Evolutionary conservation across 179 eudicot genomes (phyloP).

Genomic region (Vitellaria paradoxa): DNA sequence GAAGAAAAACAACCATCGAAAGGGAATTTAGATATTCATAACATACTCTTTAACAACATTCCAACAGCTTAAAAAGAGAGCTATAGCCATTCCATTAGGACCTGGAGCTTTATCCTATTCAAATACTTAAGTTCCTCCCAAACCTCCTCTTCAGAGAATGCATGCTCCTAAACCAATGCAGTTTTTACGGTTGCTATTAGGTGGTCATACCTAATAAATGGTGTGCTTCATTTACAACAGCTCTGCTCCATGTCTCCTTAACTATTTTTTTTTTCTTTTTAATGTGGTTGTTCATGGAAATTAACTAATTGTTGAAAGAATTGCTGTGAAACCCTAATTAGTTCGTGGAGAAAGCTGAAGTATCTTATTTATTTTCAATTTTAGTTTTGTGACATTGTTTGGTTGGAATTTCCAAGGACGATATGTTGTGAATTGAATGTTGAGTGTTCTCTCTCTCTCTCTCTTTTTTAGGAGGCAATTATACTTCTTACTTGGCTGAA

Average conservation of each 20-base stretch:
- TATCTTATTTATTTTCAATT: background rate
- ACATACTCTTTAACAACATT: too few relatives aligned
- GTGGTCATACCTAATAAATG: background rate
- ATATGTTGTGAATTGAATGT: background rate
- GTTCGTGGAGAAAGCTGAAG: background rate
- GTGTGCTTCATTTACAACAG: background rate
- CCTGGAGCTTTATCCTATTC: too few relatives aligned
- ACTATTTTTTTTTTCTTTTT: background rate
- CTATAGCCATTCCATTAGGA: too few relatives aligned
- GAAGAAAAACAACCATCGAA: background rate
- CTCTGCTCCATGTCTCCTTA: background rate
- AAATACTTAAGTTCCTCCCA: too few relatives aligned
- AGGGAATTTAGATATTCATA: background rate
- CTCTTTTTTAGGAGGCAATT: conserved; percentile 34
- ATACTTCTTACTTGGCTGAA: conserved; percentile 49
- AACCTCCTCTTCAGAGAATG: too few relatives aligned
- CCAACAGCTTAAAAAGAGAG: too few relatives aligned
- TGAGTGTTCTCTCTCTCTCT: background rate
- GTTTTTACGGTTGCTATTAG: background rate
- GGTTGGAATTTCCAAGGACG: background rate
- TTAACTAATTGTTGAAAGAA: background rate
- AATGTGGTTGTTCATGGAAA: background rate
- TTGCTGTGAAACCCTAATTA: background rate
- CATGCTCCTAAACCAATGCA: too few relatives aligned
- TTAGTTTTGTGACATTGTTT: background rate